These are phyloP conservation scores for Starmerella apis DNA, from an alignment of 805 yeast genomes.

Conservation along the genomic window DNA sequence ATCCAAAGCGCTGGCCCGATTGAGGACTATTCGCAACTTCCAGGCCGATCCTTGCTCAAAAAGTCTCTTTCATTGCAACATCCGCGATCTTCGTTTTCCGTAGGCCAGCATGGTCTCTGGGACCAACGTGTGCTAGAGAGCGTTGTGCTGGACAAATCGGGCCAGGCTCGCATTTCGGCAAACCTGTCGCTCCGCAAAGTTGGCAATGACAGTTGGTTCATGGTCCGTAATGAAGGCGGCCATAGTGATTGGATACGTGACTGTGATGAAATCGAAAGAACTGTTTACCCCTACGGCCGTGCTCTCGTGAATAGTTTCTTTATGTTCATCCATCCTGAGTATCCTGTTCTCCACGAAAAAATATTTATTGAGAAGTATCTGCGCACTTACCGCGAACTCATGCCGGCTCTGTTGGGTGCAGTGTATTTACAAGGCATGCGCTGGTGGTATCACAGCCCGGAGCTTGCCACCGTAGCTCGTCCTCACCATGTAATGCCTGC, in stretches of 20 bases:
- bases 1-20: constrained; percentile 37
- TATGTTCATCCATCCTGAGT: constrained; percentile 77
- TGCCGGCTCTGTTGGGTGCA: constrained; percentile 83
- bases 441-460: constrained; percentile 90
- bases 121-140: constrained; percentile 60
- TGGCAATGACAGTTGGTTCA: constrained; percentile 62
- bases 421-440: constrained; percentile 80
- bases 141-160: constrained; percentile 57
- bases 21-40: constrained; percentile 55
- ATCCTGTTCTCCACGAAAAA: constrained; percentile 82
- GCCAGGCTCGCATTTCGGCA: constrained; percentile 65
- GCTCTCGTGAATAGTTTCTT: constrained; percentile 59
- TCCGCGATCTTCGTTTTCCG: constrained; percentile 79
- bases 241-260: constrained; percentile 63
- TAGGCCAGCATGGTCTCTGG: constrained; percentile 80
- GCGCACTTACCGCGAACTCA: constrained; percentile 80
- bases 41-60: constrained; percentile 53
- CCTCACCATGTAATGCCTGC: constrained; percentile 55
- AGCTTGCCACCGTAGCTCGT: constrained; percentile 59
- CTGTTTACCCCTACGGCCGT: constrained; percentile 89
- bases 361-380: constrained; percentile 86
- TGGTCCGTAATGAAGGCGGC: constrained; percentile 61
- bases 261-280: constrained; percentile 71
- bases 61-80: constrained; percentile 68
- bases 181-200: constrained; percentile 67